phyloP scores from a whole-genome alignment of 2,329 filamentous ascomycete genomes.

The Aureobasidium sp. region DNA sequence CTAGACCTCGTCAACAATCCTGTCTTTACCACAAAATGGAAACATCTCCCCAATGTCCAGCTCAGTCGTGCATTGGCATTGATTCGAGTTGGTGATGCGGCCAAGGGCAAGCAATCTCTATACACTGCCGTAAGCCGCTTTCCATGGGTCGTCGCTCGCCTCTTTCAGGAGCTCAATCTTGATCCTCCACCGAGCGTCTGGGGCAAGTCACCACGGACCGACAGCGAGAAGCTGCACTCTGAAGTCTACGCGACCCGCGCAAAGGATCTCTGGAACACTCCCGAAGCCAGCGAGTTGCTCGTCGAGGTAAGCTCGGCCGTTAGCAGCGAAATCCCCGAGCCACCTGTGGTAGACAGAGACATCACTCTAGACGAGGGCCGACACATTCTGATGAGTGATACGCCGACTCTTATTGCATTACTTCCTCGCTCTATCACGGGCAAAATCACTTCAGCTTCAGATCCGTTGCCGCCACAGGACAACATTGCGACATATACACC shows the following conservation, averaged over 20 bases:
- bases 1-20: slow-evolving; percentile 57
- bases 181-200: slow-evolving; percentile 73
- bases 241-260: slow-evolving; percentile 69
- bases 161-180: slow-evolving; percentile 75
- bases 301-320: slow-evolving; percentile 59
- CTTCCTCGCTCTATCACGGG: slow-evolving; percentile 61
- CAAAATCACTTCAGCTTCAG: slow-evolving; percentile 64
- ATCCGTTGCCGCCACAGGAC: slow-evolving; percentile 68
- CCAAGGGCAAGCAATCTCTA: slow-evolving; percentile 59
- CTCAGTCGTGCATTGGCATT: slow-evolving; percentile 73
- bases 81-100: slow-evolving; percentile 60
- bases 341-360: slow-evolving; percentile 29
- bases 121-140: slow-evolving; percentile 61
- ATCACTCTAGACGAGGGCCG: slow-evolving; percentile 57
- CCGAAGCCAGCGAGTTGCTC: slow-evolving; percentile 62
- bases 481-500: slow-evolving; percentile 26
- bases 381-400: slow-evolving; percentile 72
- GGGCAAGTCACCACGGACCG: slow-evolving; percentile 63
- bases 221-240: slow-evolving; percentile 61
- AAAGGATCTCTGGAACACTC: slow-evolving; percentile 80
- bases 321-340: slow-evolving; percentile 37
- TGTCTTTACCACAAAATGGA: slow-evolving; percentile 43
- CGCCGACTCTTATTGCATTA: slow-evolving; percentile 61
- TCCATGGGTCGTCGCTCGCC: slow-evolving; percentile 75
- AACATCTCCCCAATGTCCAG: slow-evolving; percentile 60